phyloP scores from a whole-genome alignment of 768 basidiomycete genomes.

The Guyanaporus albipodus region DNA sequence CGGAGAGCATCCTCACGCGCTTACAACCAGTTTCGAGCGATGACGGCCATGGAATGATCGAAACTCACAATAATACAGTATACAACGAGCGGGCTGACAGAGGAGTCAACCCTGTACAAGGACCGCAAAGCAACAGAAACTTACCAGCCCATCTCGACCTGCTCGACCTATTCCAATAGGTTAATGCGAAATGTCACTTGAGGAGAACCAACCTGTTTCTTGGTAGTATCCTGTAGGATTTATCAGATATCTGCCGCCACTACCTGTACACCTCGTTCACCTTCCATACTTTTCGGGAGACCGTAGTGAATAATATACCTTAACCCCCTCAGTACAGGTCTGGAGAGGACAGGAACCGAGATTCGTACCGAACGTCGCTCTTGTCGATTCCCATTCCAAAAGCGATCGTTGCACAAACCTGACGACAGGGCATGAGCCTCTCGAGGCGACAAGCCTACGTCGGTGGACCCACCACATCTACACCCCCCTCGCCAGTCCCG shows the following conservation, averaged over 20 bases:
- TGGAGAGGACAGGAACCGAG: neutral
- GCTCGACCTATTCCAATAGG: slow-evolving; percentile 54
- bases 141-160: slow-evolving; percentile 70
- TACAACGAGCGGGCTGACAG: slow-evolving; percentile 68
- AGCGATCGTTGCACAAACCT: slow-evolving; percentile 79
- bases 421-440: neutral
- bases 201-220: slow-evolving; percentile 59
- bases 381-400: slow-evolving; percentile 90
- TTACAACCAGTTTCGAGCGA: slow-evolving; percentile 23
- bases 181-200: neutral
- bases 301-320: slow-evolving; percentile 83
- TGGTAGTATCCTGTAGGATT: slow-evolving; percentile 73
- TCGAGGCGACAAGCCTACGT: neutral
- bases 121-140: slow-evolving; percentile 17
- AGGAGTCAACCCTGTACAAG: neutral
- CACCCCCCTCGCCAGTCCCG: slow-evolving; percentile 45
- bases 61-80: slow-evolving; percentile 73
- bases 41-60: neutral
- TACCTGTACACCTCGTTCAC: slow-evolving; percentile 30
- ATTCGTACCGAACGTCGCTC: slow-evolving; percentile 58
- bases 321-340: slow-evolving; percentile 14
- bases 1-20: slow-evolving; percentile 71
- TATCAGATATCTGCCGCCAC: neutral
- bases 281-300: slow-evolving; percentile 80
- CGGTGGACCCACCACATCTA: slow-evolving; percentile 56